Base-by-base conservation (phyloP, 2,329 filamentous ascomycete species). In the Tolypocladium endophyticum region DNA sequence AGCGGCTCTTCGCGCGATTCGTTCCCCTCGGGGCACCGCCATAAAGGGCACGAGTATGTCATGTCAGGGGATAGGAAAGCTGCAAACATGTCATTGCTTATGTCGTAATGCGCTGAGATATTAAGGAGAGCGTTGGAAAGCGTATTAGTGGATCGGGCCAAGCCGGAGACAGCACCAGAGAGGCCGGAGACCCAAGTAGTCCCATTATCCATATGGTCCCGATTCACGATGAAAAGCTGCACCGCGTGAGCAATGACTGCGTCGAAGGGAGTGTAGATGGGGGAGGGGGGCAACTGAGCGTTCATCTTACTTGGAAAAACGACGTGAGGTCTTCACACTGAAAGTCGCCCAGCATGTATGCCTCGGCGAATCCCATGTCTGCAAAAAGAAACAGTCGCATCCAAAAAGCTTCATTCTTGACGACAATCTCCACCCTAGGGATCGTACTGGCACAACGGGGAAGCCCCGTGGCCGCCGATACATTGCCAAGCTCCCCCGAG, bases 11-110 rank as follows among this genome's bases (percentile, higher is more conserved):
- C 41, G 16, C 30, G 55, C 9, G 45, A 18, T 5, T 54, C 54
- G 16, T 33, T 12, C 20, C 20, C 30, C 4, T 35, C 38, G 1
- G 62, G 43, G 28, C n/a, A 52, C 14, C 58, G 58, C 86, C 87
- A 88, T 56, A 89, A 84, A 3, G 87, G 83, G 68, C 87, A 89
- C 0, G 86, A 89, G 66, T 89, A 90, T 4, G 87, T 89, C 87
- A 90, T 90, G 67, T 90, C 87, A n/a, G 82, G 78, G 0, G 86
- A 88, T 35, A 90, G 76, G 64, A 90, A 90, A 0, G 87, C 85
- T 7, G 86, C 84, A 66, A 90, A 90, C 85, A 90, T 88, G 60
- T 86, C 84, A 67, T 90, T 90, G 64, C 83, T 86, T 62, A 90
- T 88, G 66, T 91, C 87, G 69, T 91, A 91, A 64, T 91, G 88